Conservation (phyloP, 2,329 filamentous ascomycete species). For the Teratosphaeria gauchensis region DNA sequence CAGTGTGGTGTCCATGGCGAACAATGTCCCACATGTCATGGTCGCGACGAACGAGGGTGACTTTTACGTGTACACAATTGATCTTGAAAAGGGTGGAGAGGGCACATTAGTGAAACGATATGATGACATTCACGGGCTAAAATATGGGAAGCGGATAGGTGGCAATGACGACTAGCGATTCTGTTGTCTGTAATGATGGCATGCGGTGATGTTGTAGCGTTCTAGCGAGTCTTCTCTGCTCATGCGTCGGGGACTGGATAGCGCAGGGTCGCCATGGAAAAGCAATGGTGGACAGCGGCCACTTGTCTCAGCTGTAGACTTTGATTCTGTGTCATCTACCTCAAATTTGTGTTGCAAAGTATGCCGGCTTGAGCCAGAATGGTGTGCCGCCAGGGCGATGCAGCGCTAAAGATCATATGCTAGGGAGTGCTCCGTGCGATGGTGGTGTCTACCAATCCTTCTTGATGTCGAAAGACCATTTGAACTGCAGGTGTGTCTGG, state of each 20-base stretch:
- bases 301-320: not conserved
- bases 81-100: slow-evolving; percentile 89
- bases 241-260: not conserved
- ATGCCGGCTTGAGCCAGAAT: not conserved
- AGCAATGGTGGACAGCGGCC: not conserved
- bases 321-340: not conserved
- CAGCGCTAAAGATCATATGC: not conserved
- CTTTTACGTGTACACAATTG: slow-evolving; percentile 91
- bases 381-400: not conserved
- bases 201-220: slow-evolving; percentile 8
- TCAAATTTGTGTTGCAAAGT: not conserved
- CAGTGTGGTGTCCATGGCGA: slow-evolving; percentile 96
- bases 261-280: not conserved
- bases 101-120: slow-evolving; percentile 85
- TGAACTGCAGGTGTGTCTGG: slow-evolving; percentile 79
- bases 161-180: slow-evolving; percentile 18
- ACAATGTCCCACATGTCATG: slow-evolving; percentile 91
- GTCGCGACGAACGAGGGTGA: slow-evolving; percentile 92
- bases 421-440: not conserved
- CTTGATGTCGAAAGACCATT: slow-evolving; percentile 92
- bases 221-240: slow-evolving; percentile 11
- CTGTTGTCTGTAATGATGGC: not conserved
- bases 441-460: slow-evolving; percentile 70
- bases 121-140: slow-evolving; percentile 40
- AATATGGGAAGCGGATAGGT: slow-evolving; percentile 16